Base-by-base conservation (phyloP, 768 basidiomycete genomes). In the Lactarius deliciosus region DNA sequence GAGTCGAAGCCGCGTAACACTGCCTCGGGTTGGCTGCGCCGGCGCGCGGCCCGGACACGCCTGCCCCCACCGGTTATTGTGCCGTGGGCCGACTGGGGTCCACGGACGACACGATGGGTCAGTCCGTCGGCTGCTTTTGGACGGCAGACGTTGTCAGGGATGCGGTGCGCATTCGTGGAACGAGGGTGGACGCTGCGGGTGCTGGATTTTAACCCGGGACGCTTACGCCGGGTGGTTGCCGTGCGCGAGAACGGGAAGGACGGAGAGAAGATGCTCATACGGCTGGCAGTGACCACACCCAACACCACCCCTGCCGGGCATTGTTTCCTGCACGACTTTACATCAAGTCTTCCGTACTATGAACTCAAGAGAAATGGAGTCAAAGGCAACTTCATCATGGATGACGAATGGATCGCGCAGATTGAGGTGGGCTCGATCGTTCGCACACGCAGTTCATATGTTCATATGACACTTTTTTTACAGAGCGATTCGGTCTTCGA, bases 11-110 rank as follows among this genome's bases (percentile, higher is more conserved):
- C 30, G 11, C 38, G 34, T 10, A 50, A 38, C 16, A 13, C 20
- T 5, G 6, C 3, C 18, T 28, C 64, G 2, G 40, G 41, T 45
- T 65, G 56, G 60, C 38, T 66, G 10, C 61, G 3, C 34, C 60
- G 56, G 16, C 43, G 20, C 20, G 11, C n/a, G 18, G 45, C 11
- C 10, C 38, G 28, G 36, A 13, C 43, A 22, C 28, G 16, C 25
- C 9, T n/a, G 28, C 57, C 9, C 8, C 3, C 56, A 15, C 16
- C 65, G 2, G 15, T 41, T 18, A 30, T 55, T 18, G 18, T 67
- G 32, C 25, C 66, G 1, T 67, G 66, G 66, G n/a, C 38, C 13
- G 40, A 64, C 25, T 67, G 66, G 62, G 66, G 66, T 38, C 62
- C 66, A 5, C 22, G 36, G 41, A 18, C 25, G 20, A 60, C 62